A percentile compares a stretch with the other conserved stretches of the same genome.
Evolutionary conservation across 2,329 filamentous ascomycete species (phyloP).

Genomic region (Byssochlamys sp.): DNA sequence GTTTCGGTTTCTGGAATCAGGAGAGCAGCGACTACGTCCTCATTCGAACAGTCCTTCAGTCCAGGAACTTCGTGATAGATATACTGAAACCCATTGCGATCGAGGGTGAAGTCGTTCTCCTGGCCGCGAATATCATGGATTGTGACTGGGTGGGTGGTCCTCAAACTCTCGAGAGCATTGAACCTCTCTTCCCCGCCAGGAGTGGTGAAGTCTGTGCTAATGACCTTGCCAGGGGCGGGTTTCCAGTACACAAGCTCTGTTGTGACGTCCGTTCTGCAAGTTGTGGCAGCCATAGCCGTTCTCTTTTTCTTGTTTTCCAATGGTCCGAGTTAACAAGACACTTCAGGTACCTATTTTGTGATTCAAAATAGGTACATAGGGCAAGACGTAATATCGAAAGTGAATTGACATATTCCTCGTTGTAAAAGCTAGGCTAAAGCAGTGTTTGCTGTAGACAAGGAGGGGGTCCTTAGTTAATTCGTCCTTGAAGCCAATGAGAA

Average conservation of each 20-base stretch:
- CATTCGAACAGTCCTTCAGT: constrained; percentile 24
- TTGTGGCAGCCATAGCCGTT: not conserved
- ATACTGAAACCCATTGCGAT: constrained; percentile 33
- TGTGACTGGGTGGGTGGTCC: not conserved
- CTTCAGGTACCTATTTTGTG: too few species aligned
- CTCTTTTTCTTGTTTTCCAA: not conserved
- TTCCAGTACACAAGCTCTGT: not conserved
- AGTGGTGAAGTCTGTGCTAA: not conserved
- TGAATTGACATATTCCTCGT: too few species aligned
- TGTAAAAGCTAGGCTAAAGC: too few species aligned
- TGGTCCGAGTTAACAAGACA: too few species aligned
- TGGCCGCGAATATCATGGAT: constrained; percentile 39
- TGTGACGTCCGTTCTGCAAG: not conserved
- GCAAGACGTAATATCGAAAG: too few species aligned
- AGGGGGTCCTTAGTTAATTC: too few species aligned
- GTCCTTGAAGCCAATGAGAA: not conserved
- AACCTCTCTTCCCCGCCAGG: not conserved
- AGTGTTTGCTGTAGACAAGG: not conserved
- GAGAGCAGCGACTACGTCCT: constrained; percentile 23
- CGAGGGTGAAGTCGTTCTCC: constrained; percentile 34
- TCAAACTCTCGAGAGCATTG: not conserved
- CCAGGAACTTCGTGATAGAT: constrained; percentile 25
- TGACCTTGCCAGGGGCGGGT: not conserved
- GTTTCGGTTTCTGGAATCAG: constrained; percentile 29
- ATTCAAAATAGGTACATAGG: too few species aligned